Evolutionary conservation across 2,329 filamentous ascomycete species (phyloP).

Genomic region (Phoma herbarum): DNA sequence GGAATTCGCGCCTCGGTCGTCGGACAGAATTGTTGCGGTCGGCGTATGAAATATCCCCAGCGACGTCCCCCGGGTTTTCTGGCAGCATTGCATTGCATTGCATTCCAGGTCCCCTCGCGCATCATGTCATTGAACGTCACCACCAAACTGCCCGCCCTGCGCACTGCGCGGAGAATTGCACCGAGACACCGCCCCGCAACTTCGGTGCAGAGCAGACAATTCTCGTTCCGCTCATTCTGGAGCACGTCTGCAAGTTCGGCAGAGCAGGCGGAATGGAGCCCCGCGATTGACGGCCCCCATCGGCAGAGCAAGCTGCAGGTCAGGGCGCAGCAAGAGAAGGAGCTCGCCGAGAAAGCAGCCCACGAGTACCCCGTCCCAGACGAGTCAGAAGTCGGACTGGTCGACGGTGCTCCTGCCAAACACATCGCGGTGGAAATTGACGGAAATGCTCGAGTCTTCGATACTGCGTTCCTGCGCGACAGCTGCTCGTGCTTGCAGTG

Average conservation of each 20-base stretch:
- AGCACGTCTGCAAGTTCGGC: constrained; percentile 28
- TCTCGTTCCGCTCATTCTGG: constrained; percentile 34
- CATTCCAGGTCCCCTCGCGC: constrained; percentile 12
- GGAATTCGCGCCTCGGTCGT: constrained; percentile 17
- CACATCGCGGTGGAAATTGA: constrained; percentile 46
- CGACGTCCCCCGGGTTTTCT: constrained; percentile 7
- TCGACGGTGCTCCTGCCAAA: constrained; percentile 39
- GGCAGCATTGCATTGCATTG: constrained; percentile 2
- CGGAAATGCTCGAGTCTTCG: constrained; percentile 41
- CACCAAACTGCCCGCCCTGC: constrained; percentile 27
- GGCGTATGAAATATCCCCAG: constrained; percentile 26
- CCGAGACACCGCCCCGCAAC: constrained; percentile 10
- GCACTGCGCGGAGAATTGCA: constrained; percentile 16
- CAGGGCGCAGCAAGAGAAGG: constrained; percentile 29
- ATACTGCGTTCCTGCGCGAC: constrained; percentile 61
- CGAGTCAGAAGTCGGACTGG: constrained; percentile 24
- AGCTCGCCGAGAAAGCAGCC: constrained; percentile 22
- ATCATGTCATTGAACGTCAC: constrained; percentile 43
- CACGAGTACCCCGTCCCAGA: constrained; percentile 16
- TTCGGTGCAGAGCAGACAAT: constrained; percentile 14
- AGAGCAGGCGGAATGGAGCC: constrained; percentile 32
- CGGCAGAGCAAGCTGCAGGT: constrained; percentile 33
- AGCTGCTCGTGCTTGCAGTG: constrained; percentile 66
- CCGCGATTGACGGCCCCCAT: constrained; percentile 32
- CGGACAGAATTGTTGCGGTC: constrained; percentile 20